phyloP scores from a whole-genome alignment of 805 yeast genomes.

The Crinitomyces ghanaensis region DNA sequence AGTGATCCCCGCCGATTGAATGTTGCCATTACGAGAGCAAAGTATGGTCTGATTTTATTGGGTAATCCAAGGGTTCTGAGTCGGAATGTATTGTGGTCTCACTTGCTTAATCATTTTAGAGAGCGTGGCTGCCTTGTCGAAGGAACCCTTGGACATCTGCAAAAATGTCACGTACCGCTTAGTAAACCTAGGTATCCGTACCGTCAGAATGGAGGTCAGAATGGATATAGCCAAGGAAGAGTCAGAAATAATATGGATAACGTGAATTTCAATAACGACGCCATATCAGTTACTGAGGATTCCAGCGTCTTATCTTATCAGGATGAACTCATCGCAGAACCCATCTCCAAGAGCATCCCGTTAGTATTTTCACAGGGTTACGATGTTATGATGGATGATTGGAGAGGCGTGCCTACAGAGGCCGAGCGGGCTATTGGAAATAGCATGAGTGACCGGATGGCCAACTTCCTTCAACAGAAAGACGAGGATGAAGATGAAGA shows the following conservation, averaged over 20 bases:
- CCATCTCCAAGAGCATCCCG: slow-evolving; percentile 12
- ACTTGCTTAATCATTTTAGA: slow-evolving; percentile 62
- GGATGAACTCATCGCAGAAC: slow-evolving; percentile 16
- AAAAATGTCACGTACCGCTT: slow-evolving; percentile 36
- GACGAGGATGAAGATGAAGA: slow-evolving; percentile 21
- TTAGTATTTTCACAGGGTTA: slow-evolving; percentile 8
- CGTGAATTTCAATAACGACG: not conserved
- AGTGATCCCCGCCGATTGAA: slow-evolving; percentile 78
- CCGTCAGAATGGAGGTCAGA: not conserved
- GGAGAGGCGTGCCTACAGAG: not conserved
- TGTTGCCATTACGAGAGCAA: slow-evolving; percentile 84
- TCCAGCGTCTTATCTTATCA: slow-evolving; percentile 5
- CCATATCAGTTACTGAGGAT: slow-evolving; percentile 2
- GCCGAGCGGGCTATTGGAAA: slow-evolving; percentile 10
- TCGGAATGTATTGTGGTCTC: slow-evolving; percentile 66
- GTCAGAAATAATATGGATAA: too few species aligned
- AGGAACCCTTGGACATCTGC: slow-evolving; percentile 73
- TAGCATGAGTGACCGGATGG: slow-evolving; percentile 17
- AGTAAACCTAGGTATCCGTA: slow-evolving; percentile 12
- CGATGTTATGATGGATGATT: slow-evolving; percentile 3
- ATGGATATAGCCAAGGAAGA: too few species aligned
- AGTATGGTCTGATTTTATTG: slow-evolving; percentile 63
- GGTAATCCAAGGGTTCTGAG: slow-evolving; percentile 78
- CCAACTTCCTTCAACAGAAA: slow-evolving; percentile 10
- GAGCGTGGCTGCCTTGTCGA: slow-evolving; percentile 83